Conservation (phyloP, 768 basidiomycete genomes). For the Fomitopsis serialis region DNA sequence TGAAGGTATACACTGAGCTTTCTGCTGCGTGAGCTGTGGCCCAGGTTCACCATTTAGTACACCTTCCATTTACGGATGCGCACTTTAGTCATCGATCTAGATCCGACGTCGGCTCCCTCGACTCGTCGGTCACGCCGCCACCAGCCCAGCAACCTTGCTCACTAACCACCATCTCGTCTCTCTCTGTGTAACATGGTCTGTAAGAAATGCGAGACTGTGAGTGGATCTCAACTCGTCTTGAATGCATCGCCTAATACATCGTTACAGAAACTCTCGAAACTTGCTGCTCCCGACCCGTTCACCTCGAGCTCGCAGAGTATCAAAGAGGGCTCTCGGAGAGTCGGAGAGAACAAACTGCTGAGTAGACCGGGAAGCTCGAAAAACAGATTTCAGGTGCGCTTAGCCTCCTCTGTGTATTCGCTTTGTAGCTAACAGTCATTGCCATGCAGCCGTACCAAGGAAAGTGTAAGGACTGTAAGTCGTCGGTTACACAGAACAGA, state of each 20-base stretch:
- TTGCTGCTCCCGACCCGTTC: slow-evolving; percentile 88
- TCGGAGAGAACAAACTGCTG: slow-evolving; percentile 77
- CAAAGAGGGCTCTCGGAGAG: slow-evolving; percentile 74
- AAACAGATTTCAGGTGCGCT: slow-evolving; percentile 69
- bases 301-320: slow-evolving; percentile 65
- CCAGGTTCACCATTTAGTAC: background rate
- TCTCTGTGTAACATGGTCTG: slow-evolving; percentile 60
- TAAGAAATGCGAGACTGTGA: slow-evolving; percentile 76
- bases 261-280: slow-evolving; percentile 79
- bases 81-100: slow-evolving; percentile 1
- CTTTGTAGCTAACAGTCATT: slow-evolving; percentile 8
- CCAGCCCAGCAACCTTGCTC: background rate
- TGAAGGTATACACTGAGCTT: too few relatives aligned
- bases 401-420: slow-evolving; percentile 4
- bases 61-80: background rate
- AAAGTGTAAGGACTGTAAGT: slow-evolving; percentile 87
- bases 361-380: slow-evolving; percentile 64
- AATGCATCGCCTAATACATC: background rate
- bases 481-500: slow-evolving; percentile 76
- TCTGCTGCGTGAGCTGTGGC: too few relatives aligned
- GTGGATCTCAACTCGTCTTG: slow-evolving; percentile 22
- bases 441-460: slow-evolving; percentile 67
- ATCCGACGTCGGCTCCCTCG: too few relatives aligned
- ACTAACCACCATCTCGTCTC: background rate
- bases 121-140: background rate